phyloP scores from a whole-genome alignment of 352 stramenopile genomes.

The Thraustotheca clavata region DNA sequence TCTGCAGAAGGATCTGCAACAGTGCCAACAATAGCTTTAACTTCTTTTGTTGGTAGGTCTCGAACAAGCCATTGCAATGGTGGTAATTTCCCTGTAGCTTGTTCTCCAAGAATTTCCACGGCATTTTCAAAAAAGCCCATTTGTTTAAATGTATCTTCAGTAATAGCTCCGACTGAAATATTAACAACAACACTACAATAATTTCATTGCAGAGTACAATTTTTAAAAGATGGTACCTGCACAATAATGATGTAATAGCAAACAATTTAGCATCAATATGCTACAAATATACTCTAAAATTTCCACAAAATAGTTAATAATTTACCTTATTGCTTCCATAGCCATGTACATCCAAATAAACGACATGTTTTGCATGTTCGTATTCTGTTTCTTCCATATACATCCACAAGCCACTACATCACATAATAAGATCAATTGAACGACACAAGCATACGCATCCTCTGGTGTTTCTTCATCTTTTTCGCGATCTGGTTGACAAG shows the following conservation, averaged over 20 bases:
- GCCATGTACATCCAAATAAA: slow-evolving; percentile 7
- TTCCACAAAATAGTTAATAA: not conserved
- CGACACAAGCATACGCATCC: not conserved
- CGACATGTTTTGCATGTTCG: slow-evolving; percentile 15
- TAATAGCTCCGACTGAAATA: not conserved
- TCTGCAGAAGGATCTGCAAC: not conserved
- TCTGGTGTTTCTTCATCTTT: not conserved
- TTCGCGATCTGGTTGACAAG: not conserved
- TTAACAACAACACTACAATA: slow-evolving; percentile 14
- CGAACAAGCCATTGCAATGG: slow-evolving; percentile 12
- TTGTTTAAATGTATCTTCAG: slow-evolving; percentile 1
- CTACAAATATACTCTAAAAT: not conserved
- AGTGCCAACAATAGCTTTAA: slow-evolving; percentile 8
- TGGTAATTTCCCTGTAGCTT: not conserved
- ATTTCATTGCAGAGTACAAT: not conserved
- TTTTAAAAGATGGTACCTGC: slow-evolving; percentile 3
- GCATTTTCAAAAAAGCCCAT: slow-evolving; percentile 7
- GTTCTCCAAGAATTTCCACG: slow-evolving; percentile 11
- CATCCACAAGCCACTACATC: slow-evolving; percentile 20
- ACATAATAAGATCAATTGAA: not conserved
- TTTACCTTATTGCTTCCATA: slow-evolving; percentile 15
- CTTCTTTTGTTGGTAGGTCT: slow-evolving; percentile 12
- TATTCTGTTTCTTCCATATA: slow-evolving; percentile 18
- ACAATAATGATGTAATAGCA: not conserved
- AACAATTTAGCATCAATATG: slow-evolving; percentile 13